A percentile compares a stretch with the other conserved stretches of the same genome.
phyloP scores from a whole-genome alignment of 768 basidiomycete genomes.

The Butyriboletus loyo region DNA sequence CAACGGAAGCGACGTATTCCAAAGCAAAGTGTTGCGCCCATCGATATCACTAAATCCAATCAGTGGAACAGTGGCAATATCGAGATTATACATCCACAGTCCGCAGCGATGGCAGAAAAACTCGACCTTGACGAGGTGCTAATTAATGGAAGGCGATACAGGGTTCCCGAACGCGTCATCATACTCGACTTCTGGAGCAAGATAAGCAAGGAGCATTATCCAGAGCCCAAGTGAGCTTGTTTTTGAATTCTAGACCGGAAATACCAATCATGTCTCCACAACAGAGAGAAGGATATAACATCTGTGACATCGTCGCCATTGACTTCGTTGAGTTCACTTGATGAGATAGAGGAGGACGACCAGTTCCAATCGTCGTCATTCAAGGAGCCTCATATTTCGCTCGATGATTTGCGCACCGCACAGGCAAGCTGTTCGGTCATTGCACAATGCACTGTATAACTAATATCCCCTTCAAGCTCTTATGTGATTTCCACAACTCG shows the following conservation, averaged over 20 bases:
- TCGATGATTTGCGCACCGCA: conserved; percentile 56
- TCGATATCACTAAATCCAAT: conserved; percentile 72
- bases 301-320: conserved; percentile 69
- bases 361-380: conserved; percentile 23
- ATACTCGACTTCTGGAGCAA: conserved; percentile 96
- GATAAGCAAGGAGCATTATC: conserved; percentile 46
- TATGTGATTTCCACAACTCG: conserved; percentile 37
- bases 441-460: conserved; percentile 5
- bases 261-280: background rate
- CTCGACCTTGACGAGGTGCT: conserved; percentile 76
- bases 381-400: conserved; percentile 29
- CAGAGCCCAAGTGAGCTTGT: conserved; percentile 40
- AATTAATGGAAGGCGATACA: conserved; percentile 85
- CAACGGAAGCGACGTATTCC: conserved; percentile 77
- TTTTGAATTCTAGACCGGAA: background rate
- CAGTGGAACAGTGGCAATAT: conserved; percentile 92
- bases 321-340: conserved; percentile 70
- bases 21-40: conserved; percentile 59
- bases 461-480: conserved; percentile 30
- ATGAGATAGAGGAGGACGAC: conserved; percentile 47
- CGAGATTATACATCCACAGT: conserved; percentile 73
- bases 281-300: conserved; percentile 27
- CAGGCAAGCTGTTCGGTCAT: conserved; percentile 40
- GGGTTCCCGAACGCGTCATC: conserved; percentile 90
- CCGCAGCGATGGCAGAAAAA: conserved; percentile 42